These are phyloP conservation scores for Trichosporon sp. DNA, from an alignment of 1,284 basidiomycete species.

Conservation along the genomic window DNA sequence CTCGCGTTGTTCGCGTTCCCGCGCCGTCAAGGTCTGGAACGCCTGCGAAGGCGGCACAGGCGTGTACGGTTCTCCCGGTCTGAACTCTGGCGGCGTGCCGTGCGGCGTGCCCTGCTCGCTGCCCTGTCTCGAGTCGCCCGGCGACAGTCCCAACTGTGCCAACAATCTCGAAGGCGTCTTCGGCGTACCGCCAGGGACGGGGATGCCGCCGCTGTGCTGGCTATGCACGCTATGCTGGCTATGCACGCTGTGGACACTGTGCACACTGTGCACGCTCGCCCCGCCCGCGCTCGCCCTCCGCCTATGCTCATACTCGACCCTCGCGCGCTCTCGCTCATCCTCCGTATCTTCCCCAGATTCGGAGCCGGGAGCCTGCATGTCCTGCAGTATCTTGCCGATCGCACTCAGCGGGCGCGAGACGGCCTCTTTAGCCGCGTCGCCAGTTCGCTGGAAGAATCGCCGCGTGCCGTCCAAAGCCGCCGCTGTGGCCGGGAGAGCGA, in stretches of 20 bases:
- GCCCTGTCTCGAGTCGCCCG: neutral
- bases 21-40: neutral
- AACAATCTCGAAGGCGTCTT: slow-evolving; percentile 29
- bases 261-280: neutral
- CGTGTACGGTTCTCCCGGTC: slow-evolving; percentile 14
- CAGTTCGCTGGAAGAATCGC: slow-evolving; percentile 79
- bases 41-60: neutral
- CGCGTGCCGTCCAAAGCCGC: slow-evolving; percentile 73
- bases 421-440: slow-evolving; percentile 65
- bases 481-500: slow-evolving; percentile 65
- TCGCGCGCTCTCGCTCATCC: slow-evolving; percentile 25
- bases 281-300: slow-evolving; percentile 30
- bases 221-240: neutral
- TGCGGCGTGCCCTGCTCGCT: slow-evolving; percentile 24
- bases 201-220: neutral
- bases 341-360: slow-evolving; percentile 32
- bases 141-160: slow-evolving; percentile 33
- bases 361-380: slow-evolving; percentile 61
- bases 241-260: neutral
- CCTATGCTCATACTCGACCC: slow-evolving; percentile 38
- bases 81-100: slow-evolving; percentile 23
- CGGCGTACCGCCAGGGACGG: slow-evolving; percentile 18
- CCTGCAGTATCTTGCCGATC: slow-evolving; percentile 75
- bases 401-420: slow-evolving; percentile 84
- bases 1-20: neutral